A percentile compares a stretch with the other conserved stretches of the same genome.
Conservation (phyloP, 169 alveolate species). For the Plasmodium vinckei region DNA sequence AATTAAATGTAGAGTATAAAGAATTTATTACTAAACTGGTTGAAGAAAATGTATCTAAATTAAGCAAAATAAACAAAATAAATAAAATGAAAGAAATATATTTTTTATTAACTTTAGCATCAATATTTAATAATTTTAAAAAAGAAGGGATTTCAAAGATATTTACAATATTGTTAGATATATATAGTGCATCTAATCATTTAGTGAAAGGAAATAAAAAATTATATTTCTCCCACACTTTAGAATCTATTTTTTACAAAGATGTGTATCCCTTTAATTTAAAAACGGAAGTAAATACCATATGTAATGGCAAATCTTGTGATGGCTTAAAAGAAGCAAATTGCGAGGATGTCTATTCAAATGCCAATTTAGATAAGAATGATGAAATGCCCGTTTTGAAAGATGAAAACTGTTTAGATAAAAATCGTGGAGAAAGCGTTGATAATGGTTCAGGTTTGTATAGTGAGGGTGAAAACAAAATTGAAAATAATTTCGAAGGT, state of each 20-base stretch:
- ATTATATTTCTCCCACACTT: background rate
- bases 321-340: background rate
- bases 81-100: slow-evolving; percentile 29
- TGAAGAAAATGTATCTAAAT: background rate
- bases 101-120: slow-evolving; percentile 38
- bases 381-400: background rate
- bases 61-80: background rate
- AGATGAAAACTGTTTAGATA: too few species aligned
- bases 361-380: background rate
- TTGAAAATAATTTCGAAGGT: too few species aligned
- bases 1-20: slow-evolving; percentile 35
- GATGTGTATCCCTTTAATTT: slow-evolving; percentile 42
- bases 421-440: too few species aligned
- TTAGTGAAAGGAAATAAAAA: slow-evolving; percentile 23
- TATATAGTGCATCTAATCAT: slow-evolving; percentile 22
- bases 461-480: background rate
- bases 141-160: slow-evolving; percentile 58
- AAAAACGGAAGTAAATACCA: background rate
- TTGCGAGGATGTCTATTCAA: background rate
- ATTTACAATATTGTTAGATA: slow-evolving; percentile 21
- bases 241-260: slow-evolving; percentile 10
- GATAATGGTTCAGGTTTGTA: background rate
- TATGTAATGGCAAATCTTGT: too few species aligned
- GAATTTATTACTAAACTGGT: slow-evolving; percentile 12
- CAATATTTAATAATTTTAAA: slow-evolving; percentile 27